A percentile compares a stretch with the other conserved stretches of the same genome.
Conservation (phyloP, 2,329 filamentous ascomycete genomes). For the Fusarium sp. region DNA sequence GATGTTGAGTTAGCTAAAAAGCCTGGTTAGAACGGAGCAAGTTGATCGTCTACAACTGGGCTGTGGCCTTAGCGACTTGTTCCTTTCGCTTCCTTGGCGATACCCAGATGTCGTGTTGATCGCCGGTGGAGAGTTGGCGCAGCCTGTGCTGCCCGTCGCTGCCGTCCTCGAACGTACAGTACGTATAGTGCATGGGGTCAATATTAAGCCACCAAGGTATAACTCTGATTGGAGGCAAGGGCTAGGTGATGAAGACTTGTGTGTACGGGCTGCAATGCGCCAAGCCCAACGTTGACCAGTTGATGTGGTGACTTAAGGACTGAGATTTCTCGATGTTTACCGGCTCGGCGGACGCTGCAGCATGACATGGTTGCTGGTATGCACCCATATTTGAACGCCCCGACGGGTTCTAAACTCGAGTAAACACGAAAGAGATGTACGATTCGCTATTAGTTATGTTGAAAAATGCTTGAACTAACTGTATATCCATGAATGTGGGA, state of each 20-base stretch:
- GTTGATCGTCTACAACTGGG: conserved; percentile 27
- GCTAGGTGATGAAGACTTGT: conserved; percentile 20
- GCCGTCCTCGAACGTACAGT: conserved; percentile 21
- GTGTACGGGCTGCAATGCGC: background rate
- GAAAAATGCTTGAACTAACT: conserved; percentile 1
- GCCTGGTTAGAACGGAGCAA: conserved; percentile 4
- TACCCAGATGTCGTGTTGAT: conserved; percentile 34
- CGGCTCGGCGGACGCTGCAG: background rate
- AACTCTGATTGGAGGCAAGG: conserved; percentile 14
- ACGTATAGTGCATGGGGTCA: conserved; percentile 17
- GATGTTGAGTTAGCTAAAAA: background rate
- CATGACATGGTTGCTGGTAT: background rate
- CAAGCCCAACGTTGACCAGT: conserved; percentile 7
- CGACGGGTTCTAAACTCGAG: background rate
- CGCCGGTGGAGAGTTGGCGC: conserved; percentile 36
- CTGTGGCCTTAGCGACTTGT: conserved; percentile 40
- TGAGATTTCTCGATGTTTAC: background rate
- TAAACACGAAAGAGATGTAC: background rate
- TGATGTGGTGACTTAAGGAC: conserved; percentile 8
- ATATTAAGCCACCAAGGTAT: conserved; percentile 18
- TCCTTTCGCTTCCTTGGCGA: conserved; percentile 47
- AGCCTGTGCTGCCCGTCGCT: conserved; percentile 21
- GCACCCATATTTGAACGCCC: background rate
- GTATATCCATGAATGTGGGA: background rate
- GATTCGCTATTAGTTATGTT: background rate